Conservation (phyloP, 164 flowering plant genomes). For the Dillenia suffruticosa region DNA sequence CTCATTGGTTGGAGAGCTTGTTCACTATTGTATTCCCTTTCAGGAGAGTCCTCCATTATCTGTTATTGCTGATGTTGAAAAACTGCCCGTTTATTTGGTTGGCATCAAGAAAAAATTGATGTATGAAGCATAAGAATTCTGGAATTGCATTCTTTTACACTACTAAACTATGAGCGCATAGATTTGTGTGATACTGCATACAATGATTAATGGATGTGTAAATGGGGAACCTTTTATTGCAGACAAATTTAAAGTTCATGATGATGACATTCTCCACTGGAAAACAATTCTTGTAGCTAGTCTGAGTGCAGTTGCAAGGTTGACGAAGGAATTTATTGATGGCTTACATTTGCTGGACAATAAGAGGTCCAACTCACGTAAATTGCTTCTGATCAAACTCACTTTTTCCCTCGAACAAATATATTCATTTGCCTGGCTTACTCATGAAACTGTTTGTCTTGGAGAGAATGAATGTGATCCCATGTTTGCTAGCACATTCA, state of each 20-base stretch:
- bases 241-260: constrained; percentile 37
- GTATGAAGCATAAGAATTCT: no score
- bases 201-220: background rate
- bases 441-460: constrained; percentile 28
- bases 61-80: no score
- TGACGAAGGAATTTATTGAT: constrained; percentile 43
- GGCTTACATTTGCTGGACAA: constrained; percentile 44
- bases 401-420: constrained; percentile 59
- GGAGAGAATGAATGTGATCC: constrained; percentile 17
- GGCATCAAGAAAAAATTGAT: no score
- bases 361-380: constrained; percentile 31
- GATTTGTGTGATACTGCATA: background rate
- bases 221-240: constrained; percentile 18
- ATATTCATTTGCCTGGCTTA: constrained; percentile 46
- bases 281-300: constrained; percentile 45
- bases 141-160: no score
- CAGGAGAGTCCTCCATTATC: no score
- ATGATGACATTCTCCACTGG: constrained; percentile 30
- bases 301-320: constrained; percentile 29
- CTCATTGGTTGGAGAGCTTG: no score
- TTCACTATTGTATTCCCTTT: no score
- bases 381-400: constrained; percentile 59
- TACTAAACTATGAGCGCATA: no score
- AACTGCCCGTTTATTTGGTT: no score
- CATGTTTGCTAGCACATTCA: constrained; percentile 24